Conservation (phyloP, 2,329 filamentous ascomycete genomes). For the Clonostachys byssicola region DNA sequence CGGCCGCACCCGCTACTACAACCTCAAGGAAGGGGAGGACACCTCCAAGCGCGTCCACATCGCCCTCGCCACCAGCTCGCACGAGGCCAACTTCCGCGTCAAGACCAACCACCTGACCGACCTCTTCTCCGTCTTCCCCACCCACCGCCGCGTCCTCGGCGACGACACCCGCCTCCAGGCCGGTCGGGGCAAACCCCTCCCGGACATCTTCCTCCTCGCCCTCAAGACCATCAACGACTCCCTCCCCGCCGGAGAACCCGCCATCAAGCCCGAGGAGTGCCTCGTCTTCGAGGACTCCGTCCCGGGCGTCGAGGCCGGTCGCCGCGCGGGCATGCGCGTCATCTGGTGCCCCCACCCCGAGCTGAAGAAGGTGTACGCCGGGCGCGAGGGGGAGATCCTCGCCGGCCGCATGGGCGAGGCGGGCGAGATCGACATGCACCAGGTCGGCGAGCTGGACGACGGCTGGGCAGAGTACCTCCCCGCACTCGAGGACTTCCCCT, state of each 20-base stretch:
- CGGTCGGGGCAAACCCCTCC: conserved; percentile 88
- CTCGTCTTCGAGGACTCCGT: conserved; percentile 96
- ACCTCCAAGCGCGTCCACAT: conserved; percentile 57
- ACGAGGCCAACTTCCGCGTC: conserved; percentile 66
- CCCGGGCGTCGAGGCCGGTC: conserved; percentile 84
- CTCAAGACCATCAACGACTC: conserved; percentile 79
- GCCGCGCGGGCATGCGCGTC: conserved; percentile 90
- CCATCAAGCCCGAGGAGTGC: conserved; percentile 80
- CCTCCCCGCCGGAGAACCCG: conserved; percentile 55
- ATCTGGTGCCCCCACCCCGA: conserved; percentile 87
- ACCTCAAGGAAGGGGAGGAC: conserved; percentile 19
- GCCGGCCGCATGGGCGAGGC: conserved; percentile 76
- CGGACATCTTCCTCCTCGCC: conserved; percentile 90
- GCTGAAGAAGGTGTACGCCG: conserved; percentile 70
- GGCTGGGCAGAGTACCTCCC: conserved; percentile 56
- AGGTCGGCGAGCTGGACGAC: conserved; percentile 53
- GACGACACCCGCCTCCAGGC: conserved; percentile 75
- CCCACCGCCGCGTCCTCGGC: conserved; percentile 72
- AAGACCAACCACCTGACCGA: conserved; percentile 64
- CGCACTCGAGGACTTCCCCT: conserved; percentile 51
- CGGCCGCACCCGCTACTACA: conserved; percentile 45
- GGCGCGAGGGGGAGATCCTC: conserved; percentile 75
- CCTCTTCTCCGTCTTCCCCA: conserved; percentile 62
- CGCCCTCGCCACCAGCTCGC: conserved; percentile 80
- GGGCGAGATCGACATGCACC: conserved; percentile 46